Base-by-base conservation (phyloP, 192 early-diverging fungal genomes). In the Backusella mclennaniae region DNA sequence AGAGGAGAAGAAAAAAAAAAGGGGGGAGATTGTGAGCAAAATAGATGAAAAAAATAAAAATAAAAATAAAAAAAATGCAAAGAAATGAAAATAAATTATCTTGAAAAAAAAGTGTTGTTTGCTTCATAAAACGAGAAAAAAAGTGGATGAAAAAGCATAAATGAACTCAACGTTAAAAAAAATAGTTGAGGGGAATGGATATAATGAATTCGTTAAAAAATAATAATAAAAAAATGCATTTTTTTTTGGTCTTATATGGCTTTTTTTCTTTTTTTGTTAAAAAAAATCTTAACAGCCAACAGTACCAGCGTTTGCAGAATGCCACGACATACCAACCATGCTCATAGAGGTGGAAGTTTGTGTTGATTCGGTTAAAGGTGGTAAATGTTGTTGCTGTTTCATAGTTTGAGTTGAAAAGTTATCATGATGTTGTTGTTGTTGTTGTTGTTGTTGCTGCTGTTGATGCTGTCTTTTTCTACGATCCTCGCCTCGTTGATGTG, bases 401-500 rank as follows among this genome's bases (percentile, higher is more conserved):
- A 44, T 71, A 36, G 35, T 68, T 35, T 33, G 29, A 21, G 67
- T 35, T 36, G 67, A 68, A 31, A 33, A 33, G 0, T 15, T 35
- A 68, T 68, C 70, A 44, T 42, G 39, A 31, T 41, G n/a, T 46
- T 38, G 39, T 21, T 59, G 71, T 6, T 41, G n/a, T 46, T 38
- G 39, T 19, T 59, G 71, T 3, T 74, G 74, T 6, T 69, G 68
- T 15, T 59, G 53, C 19, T 66, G 74, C 19, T 46, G 41, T 19
- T 73, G 71, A 26, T 75, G 74, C 6, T 69, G 68, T 44, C 42
- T 44, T 67, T 72, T 73, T 53, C 74, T 49, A 39, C 76, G 38
- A 49, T 82, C 69, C 41, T 73, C 76, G 15, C 75, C 79, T 6
- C 79, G 68, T 72, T 84, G 79, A 77, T 84, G 82, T 4, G 82